Evolutionary conservation across 2,329 filamentous ascomycete genomes (phyloP).

Genomic region (Fusarium sp.): DNA sequence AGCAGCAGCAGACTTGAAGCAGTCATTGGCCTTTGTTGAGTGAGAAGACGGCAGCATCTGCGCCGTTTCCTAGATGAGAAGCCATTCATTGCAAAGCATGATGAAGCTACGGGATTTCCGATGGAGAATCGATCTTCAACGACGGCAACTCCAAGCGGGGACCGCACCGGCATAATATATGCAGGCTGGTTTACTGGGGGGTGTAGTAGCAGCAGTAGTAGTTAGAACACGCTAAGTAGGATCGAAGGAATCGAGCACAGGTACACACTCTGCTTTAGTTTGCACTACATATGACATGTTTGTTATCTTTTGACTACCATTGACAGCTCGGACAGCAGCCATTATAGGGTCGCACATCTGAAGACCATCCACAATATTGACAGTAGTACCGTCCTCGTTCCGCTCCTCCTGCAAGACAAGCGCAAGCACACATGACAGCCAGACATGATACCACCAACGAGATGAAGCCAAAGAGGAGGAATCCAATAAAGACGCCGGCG

Average conservation of each 20-base stretch:
- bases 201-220: not conserved
- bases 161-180: constrained; percentile 1
- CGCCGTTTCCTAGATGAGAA: not conserved
- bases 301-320: not conserved
- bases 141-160: constrained; percentile 5
- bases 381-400: not conserved
- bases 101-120: constrained; percentile 8
- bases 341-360: not conserved
- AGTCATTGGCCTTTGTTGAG: not conserved
- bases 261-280: not conserved
- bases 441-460: constrained; percentile 16
- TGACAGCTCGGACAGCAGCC: not conserved
- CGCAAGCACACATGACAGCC: constrained; percentile 22
- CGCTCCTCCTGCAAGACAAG: constrained; percentile 17
- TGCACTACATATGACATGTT: not conserved
- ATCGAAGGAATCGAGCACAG: constrained; percentile 14
- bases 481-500: constrained; percentile 21
- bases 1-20: not conserved
- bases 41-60: constrained; percentile 8
- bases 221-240: constrained; percentile 12
- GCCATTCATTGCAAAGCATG: not conserved
- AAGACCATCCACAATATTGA: constrained; percentile 7
- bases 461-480: constrained; percentile 20
- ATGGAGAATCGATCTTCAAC: constrained; percentile 15
- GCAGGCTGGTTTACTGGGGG: not conserved